Evolutionary conservation across 768 basidiomycete genomes (phyloP), one percentile per base, ranked within the genome.

Genomic region (Agrocybe chaxingu): DNA sequence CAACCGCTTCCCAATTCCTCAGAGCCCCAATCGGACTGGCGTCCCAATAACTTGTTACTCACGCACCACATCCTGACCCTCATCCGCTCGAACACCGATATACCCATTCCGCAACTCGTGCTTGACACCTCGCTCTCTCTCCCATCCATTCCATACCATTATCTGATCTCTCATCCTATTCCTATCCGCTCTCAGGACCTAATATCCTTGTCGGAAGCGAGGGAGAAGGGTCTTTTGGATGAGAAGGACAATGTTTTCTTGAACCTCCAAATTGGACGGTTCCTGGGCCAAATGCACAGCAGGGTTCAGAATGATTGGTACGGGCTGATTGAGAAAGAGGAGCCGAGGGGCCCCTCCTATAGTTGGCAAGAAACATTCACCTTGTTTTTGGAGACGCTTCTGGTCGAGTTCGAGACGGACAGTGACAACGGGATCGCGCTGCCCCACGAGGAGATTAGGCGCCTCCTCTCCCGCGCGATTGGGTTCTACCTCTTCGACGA

Each of bases 341-440:
- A 59, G 16, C 66, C 70, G n/a, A 47, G 18, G 8, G 69, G 75
- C 4, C 66, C 72, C 11, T 74, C 73, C 1, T 87, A 84, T 61
- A 84, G 78, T 65, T 90, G 88, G 88, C 84, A 89, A 66, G 86
- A 86, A 58, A 80, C 83, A 1, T 89, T 89, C 64, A 81, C 81
- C 5, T 45, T 65, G 7, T 68, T 79, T 5, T 66, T 90, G 42
- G 87, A 89, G 53, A 69, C 68, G 6, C 65, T 83, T 10, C 65
- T 89, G n/a, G 61, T 62, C n/a, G 64, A 67, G 6, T 74, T 78
- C 11, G 70, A 75, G 48, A 51, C 55, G n/a, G 58, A 42, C 50
- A 52, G 33, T 53, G 46, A 31, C 56, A 49, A 24, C 50, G 42
- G 46, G n/a, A 18, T 68, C 2, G 63, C 58, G 24, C 58, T 79